Percentiles rank a stretch among this genome's conserved stretches.
Conservation (phyloP, 805 yeast genomes). For the Metschnikowia picachoensis region DNA sequence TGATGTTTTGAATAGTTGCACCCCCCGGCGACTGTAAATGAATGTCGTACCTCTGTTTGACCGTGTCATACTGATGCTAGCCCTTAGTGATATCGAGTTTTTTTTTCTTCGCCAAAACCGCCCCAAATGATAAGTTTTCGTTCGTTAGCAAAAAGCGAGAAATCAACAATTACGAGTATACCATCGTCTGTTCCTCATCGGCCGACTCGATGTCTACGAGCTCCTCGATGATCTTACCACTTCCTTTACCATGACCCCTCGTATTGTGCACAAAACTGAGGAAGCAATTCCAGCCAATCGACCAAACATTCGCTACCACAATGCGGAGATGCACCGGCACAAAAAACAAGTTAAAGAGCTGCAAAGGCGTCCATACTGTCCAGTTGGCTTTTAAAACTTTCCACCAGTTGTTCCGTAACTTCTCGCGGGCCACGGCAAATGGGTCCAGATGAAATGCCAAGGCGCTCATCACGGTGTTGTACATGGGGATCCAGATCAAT, state of each 20-base stretch:
- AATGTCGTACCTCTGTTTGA: too few relatives aligned
- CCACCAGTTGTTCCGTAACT: conserved; percentile 38
- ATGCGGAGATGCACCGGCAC: conserved; percentile 39
- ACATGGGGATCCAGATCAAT: conserved; percentile 41
- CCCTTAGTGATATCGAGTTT: too few relatives aligned
- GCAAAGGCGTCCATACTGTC: conserved; percentile 43
- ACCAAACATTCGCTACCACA: conserved; percentile 36
- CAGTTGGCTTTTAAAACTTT: conserved; percentile 38
- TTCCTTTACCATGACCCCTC: conserved; percentile 36
- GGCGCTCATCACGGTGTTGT: conserved; percentile 36
- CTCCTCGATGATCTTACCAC: conserved; percentile 35
- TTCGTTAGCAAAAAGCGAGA: too few relatives aligned
- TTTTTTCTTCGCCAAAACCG: too few relatives aligned
- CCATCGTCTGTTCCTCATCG: conserved; percentile 34
- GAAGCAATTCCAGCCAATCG: conserved; percentile 42
- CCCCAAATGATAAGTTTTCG: too few relatives aligned
- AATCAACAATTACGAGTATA: conserved; percentile 17
- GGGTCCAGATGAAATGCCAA: conserved; percentile 36
- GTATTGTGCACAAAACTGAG: conserved; percentile 48
- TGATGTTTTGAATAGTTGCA: too few relatives aligned
- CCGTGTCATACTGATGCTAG: too few relatives aligned
- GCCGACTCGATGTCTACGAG: conserved; percentile 38
- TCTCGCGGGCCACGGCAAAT: conserved; percentile 28
- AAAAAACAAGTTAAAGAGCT: conserved; percentile 33
- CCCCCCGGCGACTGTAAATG: too few relatives aligned